Evolutionary conservation across 1,284 basidiomycete species (phyloP), one percentile per base, ranked within the genome.

Genomic region (Exobasidium cylindrosporum): DNA sequence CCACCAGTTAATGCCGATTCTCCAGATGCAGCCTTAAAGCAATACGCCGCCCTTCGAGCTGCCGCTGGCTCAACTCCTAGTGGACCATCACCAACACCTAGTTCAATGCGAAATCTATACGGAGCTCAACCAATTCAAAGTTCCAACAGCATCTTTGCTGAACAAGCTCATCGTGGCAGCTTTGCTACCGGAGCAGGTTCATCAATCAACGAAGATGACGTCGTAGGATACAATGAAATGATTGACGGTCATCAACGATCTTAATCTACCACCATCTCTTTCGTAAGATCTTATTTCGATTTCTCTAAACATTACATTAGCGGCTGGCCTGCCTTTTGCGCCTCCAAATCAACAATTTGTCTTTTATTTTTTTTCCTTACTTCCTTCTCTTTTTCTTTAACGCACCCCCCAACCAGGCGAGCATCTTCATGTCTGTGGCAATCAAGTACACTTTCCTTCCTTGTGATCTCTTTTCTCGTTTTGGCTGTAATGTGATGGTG

Each of bases 211-310:
- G 74, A 76, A 63, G 74, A 76, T 54, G 74, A 76, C 45, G 74
- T 76, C 7, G 74, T 76, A 1, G 74, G 74, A 30, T 76, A 75
- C 72, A 73, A 74, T 59, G 69, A 75, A 62, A 73, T 73, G 72
- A 55, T 55, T 44, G 32, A 55, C 30, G 35, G 35, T 10, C 35
- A 40, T 17, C 35, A 40, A 40, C 35, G 35, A 17, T 17, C 35
- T 40, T 40, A 10, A 7, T 40, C 35, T 17, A 7, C 35, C 7
- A 17, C 17, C 35, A 7, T 40, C 17, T 40, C 35, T 40, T 40
- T 17, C 17, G 35, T 40, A 10, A 7, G 10, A 40, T 40, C 35
- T 40, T 17, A 40, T 40, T 40, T 7, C 35, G 35, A 17, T 10
- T 17, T 10, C 17, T 10, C 35, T 10, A 40, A 7, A 10, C 35